phyloP scores from a whole-genome alignment of 345 rosid genomes.

The Citrus cavaleriei region DNA sequence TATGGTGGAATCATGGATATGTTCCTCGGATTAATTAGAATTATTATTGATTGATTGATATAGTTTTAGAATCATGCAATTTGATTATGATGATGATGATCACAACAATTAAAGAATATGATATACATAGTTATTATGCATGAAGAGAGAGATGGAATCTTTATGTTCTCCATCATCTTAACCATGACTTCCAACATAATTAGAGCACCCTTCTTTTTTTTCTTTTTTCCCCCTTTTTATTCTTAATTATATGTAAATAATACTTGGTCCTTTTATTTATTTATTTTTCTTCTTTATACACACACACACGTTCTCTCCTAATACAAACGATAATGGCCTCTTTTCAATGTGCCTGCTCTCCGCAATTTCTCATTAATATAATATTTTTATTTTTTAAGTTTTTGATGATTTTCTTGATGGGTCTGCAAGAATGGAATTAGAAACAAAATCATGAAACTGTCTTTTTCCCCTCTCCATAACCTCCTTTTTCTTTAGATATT shows the following conservation, averaged over 20 bases:
- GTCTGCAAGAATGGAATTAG: not conserved
- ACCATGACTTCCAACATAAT: slow-evolving; percentile 28
- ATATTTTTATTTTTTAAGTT: not conserved
- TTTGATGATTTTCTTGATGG: not conserved
- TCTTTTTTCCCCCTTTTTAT: too few relatives aligned
- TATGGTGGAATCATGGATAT: slow-evolving; percentile 83
- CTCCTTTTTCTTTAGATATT: not conserved
- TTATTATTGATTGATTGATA: not conserved
- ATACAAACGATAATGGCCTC: slow-evolving; percentile 2
- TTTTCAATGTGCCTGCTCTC: not conserved
- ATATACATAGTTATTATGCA: slow-evolving; percentile 15
- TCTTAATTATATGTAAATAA: slow-evolving; percentile 32
- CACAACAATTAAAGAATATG: slow-evolving; percentile 5
- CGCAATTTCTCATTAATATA: not conserved
- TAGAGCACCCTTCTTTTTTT: slow-evolving; percentile 4
- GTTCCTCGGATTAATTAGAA: slow-evolving; percentile 61
- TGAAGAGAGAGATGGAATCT: slow-evolving; percentile 31
- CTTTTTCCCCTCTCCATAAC: not conserved
- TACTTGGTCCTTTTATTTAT: slow-evolving; percentile 10
- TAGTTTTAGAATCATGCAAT: not conserved
- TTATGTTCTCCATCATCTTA: slow-evolving; percentile 23
- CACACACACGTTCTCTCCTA: not conserved
- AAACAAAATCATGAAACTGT: not conserved
- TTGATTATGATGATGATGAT: slow-evolving; percentile 5
- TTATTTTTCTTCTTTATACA: not conserved